Evolutionary conservation across 371 early-diverging fungal species (phyloP), one percentile per base, ranked within the genome.

Genomic region (Actinomortierella wolfii): DNA sequence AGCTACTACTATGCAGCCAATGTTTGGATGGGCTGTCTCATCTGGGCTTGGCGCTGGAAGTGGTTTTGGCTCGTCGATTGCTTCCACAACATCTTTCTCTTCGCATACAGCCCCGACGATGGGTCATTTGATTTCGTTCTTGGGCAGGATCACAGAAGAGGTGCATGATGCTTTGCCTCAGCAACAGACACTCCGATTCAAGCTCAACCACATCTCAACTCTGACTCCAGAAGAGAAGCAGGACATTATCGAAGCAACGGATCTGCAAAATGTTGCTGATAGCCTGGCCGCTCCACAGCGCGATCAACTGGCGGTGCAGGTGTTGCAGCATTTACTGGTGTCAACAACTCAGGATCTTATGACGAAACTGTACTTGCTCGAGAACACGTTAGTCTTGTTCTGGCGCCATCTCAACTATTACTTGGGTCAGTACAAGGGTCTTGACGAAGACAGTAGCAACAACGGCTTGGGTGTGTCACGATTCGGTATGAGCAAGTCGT

Each of bases 371-470:
- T 69, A 78, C 59, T 54, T 81, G 34, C 60, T 82, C 43, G 87
- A 85, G 57, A 76, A 78, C 21, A 64, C 74, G 1, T 61, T 86
- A 43, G 68, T 82, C 18, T 64, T 86, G 54, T 57, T 81, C 29
- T 86, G 84, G 85, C 76, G 84, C 46, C 80, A 80, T 58, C 68
- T 81, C 26, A 68, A 74, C n/a, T 79, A 76, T 29, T 81, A 80
- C 54, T 39, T 81, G 29, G 63, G 64, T 9, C 67, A 67, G 39
- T 73, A 73, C 51, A 61, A 61, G 20, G 71, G 63, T 11, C 43
- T 61, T 20, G 25, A 64, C 42, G 78, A 76, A 20, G 41, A 60
- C 14, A 25, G 60, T n/a, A 45, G 51, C 17, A 58, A 73, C 41
- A 1, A 59, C 18, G 64, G 67, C 17, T 8, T 65, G 46, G 54